phyloP scores from a whole-genome alignment of 768 basidiomycete species.

The Trametes gibbosa region DNA sequence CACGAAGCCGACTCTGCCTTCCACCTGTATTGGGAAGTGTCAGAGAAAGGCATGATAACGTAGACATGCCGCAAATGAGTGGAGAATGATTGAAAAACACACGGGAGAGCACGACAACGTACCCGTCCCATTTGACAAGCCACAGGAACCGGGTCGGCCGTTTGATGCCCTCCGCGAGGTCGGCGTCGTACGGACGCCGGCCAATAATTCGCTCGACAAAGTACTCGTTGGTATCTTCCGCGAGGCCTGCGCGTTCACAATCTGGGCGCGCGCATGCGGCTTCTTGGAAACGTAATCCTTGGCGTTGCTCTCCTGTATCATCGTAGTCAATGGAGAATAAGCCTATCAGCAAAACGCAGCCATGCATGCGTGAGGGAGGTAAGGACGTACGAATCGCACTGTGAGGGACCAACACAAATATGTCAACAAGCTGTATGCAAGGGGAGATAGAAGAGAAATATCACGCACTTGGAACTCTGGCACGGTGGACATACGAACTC shows the following conservation, averaged over 20 bases:
- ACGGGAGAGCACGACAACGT: neutral
- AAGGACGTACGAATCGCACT: neutral
- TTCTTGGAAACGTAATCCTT: constrained; percentile 2
- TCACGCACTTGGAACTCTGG: constrained; percentile 20
- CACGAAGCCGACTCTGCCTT: constrained; percentile 15
- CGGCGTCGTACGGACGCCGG: constrained; percentile 16
- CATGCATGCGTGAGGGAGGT: neutral
- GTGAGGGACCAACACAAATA: neutral
- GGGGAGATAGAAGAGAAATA: neutral
- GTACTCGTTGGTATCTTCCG: constrained; percentile 19
- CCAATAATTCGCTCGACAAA: constrained; percentile 26
- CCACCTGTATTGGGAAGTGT: constrained; percentile 6
- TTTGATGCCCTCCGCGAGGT: neutral
- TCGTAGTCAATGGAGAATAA: no score
- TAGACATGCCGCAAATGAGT: neutral
- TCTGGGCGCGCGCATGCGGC: constrained; percentile 20
- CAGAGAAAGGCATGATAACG: neutral
- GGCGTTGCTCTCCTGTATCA: neutral
- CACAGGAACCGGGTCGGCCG: constrained; percentile 12
- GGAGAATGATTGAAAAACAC: no score
- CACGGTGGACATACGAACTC: constrained; percentile 23
- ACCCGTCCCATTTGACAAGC: constrained; percentile 26
- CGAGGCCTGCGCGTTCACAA: constrained; percentile 11
- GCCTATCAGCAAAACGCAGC: neutral
- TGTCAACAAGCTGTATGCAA: neutral